phyloP scores from a whole-genome alignment of 768 basidiomycete species.

The Trametes cinnabarina region DNA sequence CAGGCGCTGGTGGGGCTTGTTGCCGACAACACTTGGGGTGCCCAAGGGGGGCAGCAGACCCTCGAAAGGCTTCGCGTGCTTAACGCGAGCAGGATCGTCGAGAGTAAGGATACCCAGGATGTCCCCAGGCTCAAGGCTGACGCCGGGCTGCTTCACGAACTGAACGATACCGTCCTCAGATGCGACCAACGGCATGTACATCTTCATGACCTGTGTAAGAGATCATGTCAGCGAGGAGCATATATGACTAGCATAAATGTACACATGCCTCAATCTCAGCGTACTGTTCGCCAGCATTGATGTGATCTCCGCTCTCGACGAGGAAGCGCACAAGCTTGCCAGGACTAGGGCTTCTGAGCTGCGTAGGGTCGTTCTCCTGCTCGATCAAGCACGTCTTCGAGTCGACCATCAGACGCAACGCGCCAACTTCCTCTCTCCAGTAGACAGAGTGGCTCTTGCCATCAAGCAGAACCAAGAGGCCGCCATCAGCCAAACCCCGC shows the following conservation, averaged over 20 bases:
- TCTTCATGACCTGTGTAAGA: slow-evolving; percentile 82
- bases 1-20: slow-evolving; percentile 87
- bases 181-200: slow-evolving; percentile 98
- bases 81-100: slow-evolving; percentile 94
- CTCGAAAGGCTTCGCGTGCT: slow-evolving; percentile 97
- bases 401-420: slow-evolving; percentile 89
- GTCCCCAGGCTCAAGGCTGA: slow-evolving; percentile 94
- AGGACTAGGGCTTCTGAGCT: slow-evolving; percentile 91
- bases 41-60: slow-evolving; percentile 89
- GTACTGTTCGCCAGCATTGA: slow-evolving; percentile 94
- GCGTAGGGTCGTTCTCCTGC: slow-evolving; percentile 99
- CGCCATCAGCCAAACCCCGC: slow-evolving; percentile 91
- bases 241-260: not conserved
- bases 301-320: slow-evolving; percentile 95
- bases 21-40: slow-evolving; percentile 78
- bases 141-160: slow-evolving; percentile 97
- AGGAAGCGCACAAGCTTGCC: slow-evolving; percentile 95
- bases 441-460: slow-evolving; percentile 97
- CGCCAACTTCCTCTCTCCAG: slow-evolving; percentile 98
- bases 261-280: slow-evolving; percentile 88
- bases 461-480: slow-evolving; percentile 86
- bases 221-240: not conserved
- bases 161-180: slow-evolving; percentile 93
- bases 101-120: slow-evolving; percentile 95
- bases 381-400: slow-evolving; percentile 98